Base-by-base conservation (phyloP, 768 basidiomycete genomes). In the Lyophyllum atratum region DNA sequence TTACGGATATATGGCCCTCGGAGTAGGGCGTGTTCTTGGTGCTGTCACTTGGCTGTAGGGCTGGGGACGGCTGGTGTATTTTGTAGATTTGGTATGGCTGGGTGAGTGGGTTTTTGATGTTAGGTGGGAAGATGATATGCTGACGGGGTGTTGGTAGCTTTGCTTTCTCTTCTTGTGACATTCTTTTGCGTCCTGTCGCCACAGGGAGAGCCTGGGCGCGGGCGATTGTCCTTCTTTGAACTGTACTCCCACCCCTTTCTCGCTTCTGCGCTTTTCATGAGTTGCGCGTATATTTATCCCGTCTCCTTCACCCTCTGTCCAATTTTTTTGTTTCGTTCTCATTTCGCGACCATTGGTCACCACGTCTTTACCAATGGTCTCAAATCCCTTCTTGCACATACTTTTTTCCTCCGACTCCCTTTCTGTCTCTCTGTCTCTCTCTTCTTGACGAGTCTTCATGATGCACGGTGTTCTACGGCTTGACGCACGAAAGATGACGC, bases 1-100 rank as follows among this genome's bases (percentile, higher is more conserved):
- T 81, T 31, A 78, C 77, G 26, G 80, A 81, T 60, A 75, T 80
- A 63, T 79, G 76, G 76, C 74, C 74, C 12, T 58, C 54, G 33
- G 54, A 59, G 12, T 62, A 52, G 53, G 9, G 1, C 11, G 14
- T 24, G 11, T 14, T 45, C 11, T 22, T 10, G 15, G 11, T 17
- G 37, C 37, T 39, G 37, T 14, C 11, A 33, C 7, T 6, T 12
- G 31, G 31, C 37, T 4, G 37, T 4, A 10, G 9, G 37, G 48
- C 48, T 49, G 31, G 34, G 6, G 12, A 12, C 31, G 31, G 31
- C 4, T 33, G 29, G 8, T 49, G 5, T 22, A 31, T n/a, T 4
- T 33, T 11, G 42, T 29, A 11, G 17, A 11, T 12, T 33, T 14
- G 17, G 4, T 14, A 28, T 24, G 40, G 19, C 17, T 43, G 22